Conservation (phyloP, 176 grass and related monocot species). For the Avena atlantica region DNA sequence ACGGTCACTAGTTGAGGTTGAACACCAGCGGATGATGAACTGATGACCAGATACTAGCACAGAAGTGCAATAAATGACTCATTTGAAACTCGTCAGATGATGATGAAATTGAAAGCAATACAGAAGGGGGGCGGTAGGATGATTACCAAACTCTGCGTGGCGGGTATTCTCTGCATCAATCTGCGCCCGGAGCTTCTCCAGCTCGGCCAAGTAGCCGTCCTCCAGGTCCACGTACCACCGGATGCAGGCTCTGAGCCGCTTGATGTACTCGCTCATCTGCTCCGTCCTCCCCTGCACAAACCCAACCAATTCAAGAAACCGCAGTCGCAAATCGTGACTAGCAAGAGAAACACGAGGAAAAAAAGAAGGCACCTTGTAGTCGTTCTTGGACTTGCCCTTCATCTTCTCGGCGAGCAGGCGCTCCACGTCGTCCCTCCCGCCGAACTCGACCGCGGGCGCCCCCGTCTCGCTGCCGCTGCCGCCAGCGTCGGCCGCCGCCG, state of each 20-base stretch:
- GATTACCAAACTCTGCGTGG: constrained; percentile 68
- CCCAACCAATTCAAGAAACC: neutral
- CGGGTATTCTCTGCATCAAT: constrained; percentile 60
- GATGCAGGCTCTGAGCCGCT: constrained; percentile 77
- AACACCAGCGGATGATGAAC: neutral
- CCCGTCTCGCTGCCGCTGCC: neutral
- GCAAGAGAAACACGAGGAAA: neutral
- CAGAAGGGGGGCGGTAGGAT: neutral
- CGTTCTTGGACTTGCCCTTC: constrained; percentile 82
- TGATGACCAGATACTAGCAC: neutral
- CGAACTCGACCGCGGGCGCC: constrained; percentile 54
- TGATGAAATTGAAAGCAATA: neutral
- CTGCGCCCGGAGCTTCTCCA: constrained; percentile 59
- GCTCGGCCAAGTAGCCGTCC: constrained; percentile 72
- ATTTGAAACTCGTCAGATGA: neutral
- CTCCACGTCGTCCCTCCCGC: constrained; percentile 85
- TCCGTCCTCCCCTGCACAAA: constrained; percentile 69
- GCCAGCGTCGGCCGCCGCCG: neutral
- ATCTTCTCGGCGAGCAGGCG: constrained; percentile 86
- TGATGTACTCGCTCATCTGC: constrained; percentile 89
- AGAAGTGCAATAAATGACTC: neutral
- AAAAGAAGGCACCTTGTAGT: constrained; percentile 66
- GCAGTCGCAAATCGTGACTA: neutral
- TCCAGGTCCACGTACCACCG: constrained; percentile 71
- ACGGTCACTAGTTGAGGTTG: neutral